Evolutionary conservation across 192 early-diverging fungal genomes (phyloP), one percentile per base, ranked within the genome.

Genomic region (Podila horticola): DNA sequence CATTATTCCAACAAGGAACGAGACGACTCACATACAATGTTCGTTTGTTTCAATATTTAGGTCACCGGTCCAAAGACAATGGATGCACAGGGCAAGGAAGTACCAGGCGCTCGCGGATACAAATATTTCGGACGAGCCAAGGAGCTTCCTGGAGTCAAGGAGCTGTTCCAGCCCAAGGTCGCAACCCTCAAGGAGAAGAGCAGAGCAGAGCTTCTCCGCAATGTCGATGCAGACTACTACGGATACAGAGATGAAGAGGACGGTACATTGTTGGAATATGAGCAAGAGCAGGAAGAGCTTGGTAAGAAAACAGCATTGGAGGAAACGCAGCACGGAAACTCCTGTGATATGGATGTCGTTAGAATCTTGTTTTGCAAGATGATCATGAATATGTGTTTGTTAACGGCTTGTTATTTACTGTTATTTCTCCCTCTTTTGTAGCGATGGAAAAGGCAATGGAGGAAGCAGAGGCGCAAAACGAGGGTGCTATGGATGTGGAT

Each of bases 41-140:
- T 13, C 41, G 11, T 36, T 45, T 13, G 4, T 45, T 45, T 45
- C 41, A 45, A 45, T n/a, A n/a, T 9, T 49, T 68, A 94, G 90
- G 90, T 88, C 84, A 87, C 88, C 28, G 93, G 91, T 19, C 90
- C 92, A 29, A 92, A 91, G 72, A 89, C 94, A 73, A 65, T 97
- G 12, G 97, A 97, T 83, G 81, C 90, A 41, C 94, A 97, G 69
- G 98, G 97, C 12, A 91, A 87, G 55, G 96, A 95, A 67, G 95
- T 95, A 3, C 94, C 96, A 0, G 97, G 96, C 0, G 92, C 89
- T 50, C 84, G 94, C 52, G 97, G 97, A 73, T 99, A 98, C 89
- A 95, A 93, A 81, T 99, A 98, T 79, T 99, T 98, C 91, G 97
- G 98, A 11, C 92, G 96, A 31, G 97, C 98, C 59, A 95, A 92